These are phyloP conservation scores for Paramecium sexaurelia DNA, from an alignment of 73 alveolate species.

Conservation along the genomic window DNA sequence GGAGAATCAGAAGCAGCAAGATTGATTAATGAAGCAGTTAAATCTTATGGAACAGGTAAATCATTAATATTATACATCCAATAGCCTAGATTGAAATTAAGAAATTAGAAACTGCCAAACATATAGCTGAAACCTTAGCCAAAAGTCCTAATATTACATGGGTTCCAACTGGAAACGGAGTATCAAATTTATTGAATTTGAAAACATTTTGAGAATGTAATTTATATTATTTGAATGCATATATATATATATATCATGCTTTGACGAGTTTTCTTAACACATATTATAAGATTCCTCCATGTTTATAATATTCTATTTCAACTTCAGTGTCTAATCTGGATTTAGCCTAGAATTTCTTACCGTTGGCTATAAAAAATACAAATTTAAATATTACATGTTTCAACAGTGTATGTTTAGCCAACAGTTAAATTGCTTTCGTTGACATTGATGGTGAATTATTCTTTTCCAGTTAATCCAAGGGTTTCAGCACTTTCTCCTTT, in stretches of 20 bases:
- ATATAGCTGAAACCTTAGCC: constrained; percentile 69
- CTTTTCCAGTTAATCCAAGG: constrained; percentile 87
- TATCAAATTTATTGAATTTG: constrained; percentile 50
- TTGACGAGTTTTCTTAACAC: constrained; percentile 81
- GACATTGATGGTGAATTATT: constrained; percentile 74
- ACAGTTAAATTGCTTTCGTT: constrained; percentile 75
- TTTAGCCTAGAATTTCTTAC: constrained; percentile 78
- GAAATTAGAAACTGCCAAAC: constrained; percentile 75
- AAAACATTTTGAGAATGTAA: constrained; percentile 45
- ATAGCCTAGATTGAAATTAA: constrained; percentile 71
- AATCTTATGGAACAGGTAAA: constrained; percentile 64
- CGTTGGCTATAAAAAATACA: constrained; percentile 50
- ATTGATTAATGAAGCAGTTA: constrained; percentile 61
- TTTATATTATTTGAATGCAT: constrained; percentile 6
- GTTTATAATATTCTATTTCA: constrained; percentile 85
- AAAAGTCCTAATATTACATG: constrained; percentile 66
- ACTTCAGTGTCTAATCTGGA: constrained; percentile 85
- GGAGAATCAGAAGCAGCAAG: constrained; percentile 93
- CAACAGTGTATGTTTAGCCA: constrained; percentile 75
- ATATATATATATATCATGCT: neutral
- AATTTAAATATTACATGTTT: neutral
- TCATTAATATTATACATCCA: neutral
- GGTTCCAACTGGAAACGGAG: constrained; percentile 71
- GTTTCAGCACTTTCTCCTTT: constrained; percentile 79
- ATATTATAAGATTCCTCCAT: constrained; percentile 91